A percentile compares a stretch with the other conserved stretches of the same genome.
Conservation (phyloP, 1,284 basidiomycete genomes). For the Spongispora temasekensis region DNA sequence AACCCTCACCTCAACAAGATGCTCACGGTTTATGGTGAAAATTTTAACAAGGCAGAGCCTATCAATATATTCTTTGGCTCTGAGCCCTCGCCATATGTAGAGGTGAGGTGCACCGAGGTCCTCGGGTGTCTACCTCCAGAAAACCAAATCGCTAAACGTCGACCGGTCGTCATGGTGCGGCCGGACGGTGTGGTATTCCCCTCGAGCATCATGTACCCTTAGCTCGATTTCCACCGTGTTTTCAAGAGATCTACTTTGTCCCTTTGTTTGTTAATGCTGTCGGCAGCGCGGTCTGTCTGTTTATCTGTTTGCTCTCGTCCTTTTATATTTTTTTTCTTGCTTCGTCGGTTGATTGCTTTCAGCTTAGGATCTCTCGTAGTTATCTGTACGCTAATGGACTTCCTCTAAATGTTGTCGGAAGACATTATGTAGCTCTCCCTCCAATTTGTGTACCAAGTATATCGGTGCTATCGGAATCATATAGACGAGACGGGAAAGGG, state of each 20-base stretch:
- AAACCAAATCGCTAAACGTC: conserved; percentile 58
- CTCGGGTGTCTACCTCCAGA: conserved; percentile 76
- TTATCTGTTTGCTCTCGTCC: conserved; percentile 15
- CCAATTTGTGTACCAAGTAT: conserved; percentile 29
- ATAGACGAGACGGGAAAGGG: too few relatives aligned
- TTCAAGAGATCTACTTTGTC: conserved; percentile 7
- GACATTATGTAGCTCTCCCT: conserved; percentile 35
- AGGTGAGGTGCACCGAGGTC: conserved; percentile 90
- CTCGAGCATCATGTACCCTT: conserved; percentile 83
- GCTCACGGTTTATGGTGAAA: conserved; percentile 88
- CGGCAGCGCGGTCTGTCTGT: conserved; percentile 33
- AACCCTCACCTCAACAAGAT: conserved; percentile 72
- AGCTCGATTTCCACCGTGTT: conserved; percentile 27
- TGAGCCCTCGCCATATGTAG: conserved; percentile 83
- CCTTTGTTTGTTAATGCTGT: conserved; percentile 27
- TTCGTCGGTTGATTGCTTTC: conserved; percentile 25
- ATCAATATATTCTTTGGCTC: conserved; percentile 87
- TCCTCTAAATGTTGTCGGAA: conserved; percentile 24
- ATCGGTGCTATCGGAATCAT: conserved; percentile 22
- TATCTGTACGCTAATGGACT: conserved; percentile 36
- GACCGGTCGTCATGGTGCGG: conserved; percentile 84
- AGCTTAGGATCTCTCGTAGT: conserved; percentile 35
- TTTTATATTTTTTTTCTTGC: conserved; percentile 19
- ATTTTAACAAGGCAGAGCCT: conserved; percentile 79
- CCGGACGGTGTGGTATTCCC: conserved; percentile 92